Evolutionary conservation across 2,329 filamentous ascomycete species (phyloP).

Genomic region (Colletotrichum sp.): DNA sequence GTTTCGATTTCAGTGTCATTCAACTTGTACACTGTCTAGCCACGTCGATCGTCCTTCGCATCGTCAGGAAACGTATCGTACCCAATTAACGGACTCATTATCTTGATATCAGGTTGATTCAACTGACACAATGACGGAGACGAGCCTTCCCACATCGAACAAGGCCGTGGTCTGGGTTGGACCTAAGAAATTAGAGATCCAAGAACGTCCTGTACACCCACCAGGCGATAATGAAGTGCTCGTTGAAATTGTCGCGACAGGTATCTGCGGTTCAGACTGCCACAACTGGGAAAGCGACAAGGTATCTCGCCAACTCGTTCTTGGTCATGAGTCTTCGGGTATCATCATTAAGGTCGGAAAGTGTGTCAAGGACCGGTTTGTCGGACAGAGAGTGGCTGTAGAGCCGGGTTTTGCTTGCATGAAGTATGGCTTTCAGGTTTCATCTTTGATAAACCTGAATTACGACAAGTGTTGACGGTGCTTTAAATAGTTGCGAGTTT

Average conservation of each 20-base stretch:
- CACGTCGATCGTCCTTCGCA: too few species aligned
- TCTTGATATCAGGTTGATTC: accelerated
- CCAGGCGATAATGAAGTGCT: not conserved
- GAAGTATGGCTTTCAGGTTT: not conserved
- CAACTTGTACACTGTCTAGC: too few species aligned
- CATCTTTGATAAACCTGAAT: accelerated
- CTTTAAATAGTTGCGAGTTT: not conserved
- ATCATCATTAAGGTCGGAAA: not conserved
- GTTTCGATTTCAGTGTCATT: too few species aligned
- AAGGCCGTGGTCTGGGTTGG: not conserved
- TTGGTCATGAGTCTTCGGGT: conserved; percentile 70
- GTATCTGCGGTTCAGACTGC: conserved; percentile 24
- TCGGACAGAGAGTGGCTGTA: not conserved
- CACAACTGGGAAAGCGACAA: conserved; percentile 28
- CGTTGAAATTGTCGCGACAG: conserved; percentile 22
- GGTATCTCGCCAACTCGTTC: conserved; percentile 23
- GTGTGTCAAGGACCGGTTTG: not conserved
- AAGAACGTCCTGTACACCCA: not conserved
- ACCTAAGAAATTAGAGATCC: not conserved
- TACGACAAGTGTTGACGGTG: accelerated
- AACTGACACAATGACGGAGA: not conserved
- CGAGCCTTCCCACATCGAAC: not conserved
- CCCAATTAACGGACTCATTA: too few species aligned
- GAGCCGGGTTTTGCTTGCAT: not conserved
- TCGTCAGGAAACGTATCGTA: too few species aligned